phyloP scores from a whole-genome alignment of 805 yeast genomes.

The Wickerhamiella musiphila region DNA sequence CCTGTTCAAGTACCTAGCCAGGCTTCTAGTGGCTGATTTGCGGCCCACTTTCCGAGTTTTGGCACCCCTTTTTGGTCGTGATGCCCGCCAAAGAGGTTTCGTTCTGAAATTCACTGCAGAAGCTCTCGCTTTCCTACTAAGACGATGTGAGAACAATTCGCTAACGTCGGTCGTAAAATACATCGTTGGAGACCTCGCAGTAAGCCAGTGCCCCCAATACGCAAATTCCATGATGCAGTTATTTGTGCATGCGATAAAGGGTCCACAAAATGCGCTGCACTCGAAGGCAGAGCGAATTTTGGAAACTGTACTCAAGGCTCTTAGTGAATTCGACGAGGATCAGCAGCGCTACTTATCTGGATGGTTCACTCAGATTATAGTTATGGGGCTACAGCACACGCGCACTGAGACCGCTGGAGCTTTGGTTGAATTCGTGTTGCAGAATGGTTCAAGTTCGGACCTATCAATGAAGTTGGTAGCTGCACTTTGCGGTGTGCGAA shows the following conservation, averaged over 20 bases:
- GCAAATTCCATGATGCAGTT: constrained; percentile 41
- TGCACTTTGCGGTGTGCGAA: too few species aligned
- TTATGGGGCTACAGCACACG: too few species aligned
- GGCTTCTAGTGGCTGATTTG: constrained; percentile 42
- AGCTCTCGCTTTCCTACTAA: constrained; percentile 66
- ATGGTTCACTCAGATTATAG: too few species aligned
- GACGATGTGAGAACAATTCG: constrained; percentile 40
- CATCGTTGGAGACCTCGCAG: constrained; percentile 20
- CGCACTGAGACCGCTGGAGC: too few species aligned
- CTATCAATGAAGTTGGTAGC: too few species aligned
- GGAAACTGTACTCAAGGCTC: too few species aligned
- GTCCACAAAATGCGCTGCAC: constrained; percentile 56
- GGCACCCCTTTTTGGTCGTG: constrained; percentile 41
- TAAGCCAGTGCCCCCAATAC: constrained; percentile 30
- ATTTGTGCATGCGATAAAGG: constrained; percentile 56
- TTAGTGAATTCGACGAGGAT: too few species aligned
- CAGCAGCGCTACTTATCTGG: too few species aligned
- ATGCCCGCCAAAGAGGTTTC: constrained; percentile 28
- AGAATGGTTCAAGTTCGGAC: too few species aligned
- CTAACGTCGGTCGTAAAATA: constrained; percentile 30
- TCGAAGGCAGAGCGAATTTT: too few species aligned
- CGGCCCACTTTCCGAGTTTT: constrained; percentile 50
- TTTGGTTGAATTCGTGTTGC: too few species aligned
- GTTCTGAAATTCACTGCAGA: constrained; percentile 77
- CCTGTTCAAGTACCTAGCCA: constrained; percentile 71